Evolutionary conservation across 768 basidiomycete species (phyloP).

Genomic region (Podaxis pistillaris): DNA sequence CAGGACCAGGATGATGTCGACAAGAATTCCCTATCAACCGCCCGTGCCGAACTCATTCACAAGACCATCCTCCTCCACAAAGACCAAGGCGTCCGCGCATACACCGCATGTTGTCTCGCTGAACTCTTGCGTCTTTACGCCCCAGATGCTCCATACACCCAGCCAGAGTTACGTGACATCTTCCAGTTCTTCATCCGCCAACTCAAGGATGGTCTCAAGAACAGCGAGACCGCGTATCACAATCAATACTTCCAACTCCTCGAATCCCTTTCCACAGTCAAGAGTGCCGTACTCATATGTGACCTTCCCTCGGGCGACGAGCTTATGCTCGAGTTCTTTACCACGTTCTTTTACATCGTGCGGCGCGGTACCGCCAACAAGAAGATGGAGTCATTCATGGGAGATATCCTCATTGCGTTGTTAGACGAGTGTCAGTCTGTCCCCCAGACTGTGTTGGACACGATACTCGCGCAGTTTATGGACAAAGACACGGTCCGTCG

Average conservation of each 20-base stretch:
- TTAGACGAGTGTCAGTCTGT: slow-evolving; percentile 83
- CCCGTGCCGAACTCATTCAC: slow-evolving; percentile 78
- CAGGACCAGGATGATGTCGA: slow-evolving; percentile 90
- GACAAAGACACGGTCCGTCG: slow-evolving; percentile 68
- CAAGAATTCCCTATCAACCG: slow-evolving; percentile 60
- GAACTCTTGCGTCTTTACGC: slow-evolving; percentile 93
- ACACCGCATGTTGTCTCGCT: slow-evolving; percentile 90
- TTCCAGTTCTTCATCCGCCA: slow-evolving; percentile 96
- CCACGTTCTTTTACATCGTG: slow-evolving; percentile 78
- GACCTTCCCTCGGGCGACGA: slow-evolving; percentile 88
- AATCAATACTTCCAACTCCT: slow-evolving; percentile 94
- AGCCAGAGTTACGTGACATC: slow-evolving; percentile 86
- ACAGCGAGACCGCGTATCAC: slow-evolving; percentile 80
- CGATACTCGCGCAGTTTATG: slow-evolving; percentile 82
- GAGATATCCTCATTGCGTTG: slow-evolving; percentile 87
- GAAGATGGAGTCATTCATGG: slow-evolving; percentile 82
- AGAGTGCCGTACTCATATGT: slow-evolving; percentile 91
- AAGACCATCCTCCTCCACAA: slow-evolving; percentile 87
- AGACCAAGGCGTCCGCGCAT: slow-evolving; percentile 94
- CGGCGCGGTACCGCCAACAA: slow-evolving; percentile 61
- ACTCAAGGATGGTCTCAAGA: slow-evolving; percentile 70
- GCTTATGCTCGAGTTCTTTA: slow-evolving; percentile 80
- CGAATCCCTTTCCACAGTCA: slow-evolving; percentile 90
- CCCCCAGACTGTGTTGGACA: slow-evolving; percentile 78
- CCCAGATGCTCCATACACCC: slow-evolving; percentile 94